Evolutionary conservation across 805 yeast species (phyloP), one percentile per base, ranked within the genome.

Genomic region (Metschnikowia kunwiensis): DNA sequence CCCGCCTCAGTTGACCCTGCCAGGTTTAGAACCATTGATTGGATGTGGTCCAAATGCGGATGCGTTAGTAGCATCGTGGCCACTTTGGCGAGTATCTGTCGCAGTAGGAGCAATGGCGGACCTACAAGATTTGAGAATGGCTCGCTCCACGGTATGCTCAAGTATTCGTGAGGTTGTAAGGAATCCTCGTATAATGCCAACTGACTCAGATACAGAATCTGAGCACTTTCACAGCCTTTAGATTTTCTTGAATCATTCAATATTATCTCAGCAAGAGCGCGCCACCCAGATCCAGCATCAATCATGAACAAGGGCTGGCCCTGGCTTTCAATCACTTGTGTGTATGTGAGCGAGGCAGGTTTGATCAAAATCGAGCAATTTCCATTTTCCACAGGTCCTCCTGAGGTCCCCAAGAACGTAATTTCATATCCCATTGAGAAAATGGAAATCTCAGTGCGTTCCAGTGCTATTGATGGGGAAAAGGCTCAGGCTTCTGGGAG

Each of bases 21-120:
- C 3, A 89, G 76, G 53, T 87, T 87, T 34, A 88, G 60, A 0
- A 81, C 76, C 31, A 88, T 53, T 0, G 82, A 85, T 7, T 74
- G 55, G 10, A 86, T 68, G 55, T 88, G 97, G 57, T 88, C 97
- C 34, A 88, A 54, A 58, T 88, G 97, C 0, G 91, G 77, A 58
- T 88, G 97, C 1, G 96, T 77, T 18, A 88, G 72, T 31, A 81
- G 62, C 25, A 20, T 44, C 33, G 30, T 49, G 47, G 4, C 74
- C 53, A 15, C 54, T 34, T 32, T 55, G 48, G 33, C 60, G 55
- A 7, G 71, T 54, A 19, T 62, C 46, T 17, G 29, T 22, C 4
- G 16, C 35, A 31, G 46, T 3, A 14, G 23, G 11, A 7, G 34
- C 21, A 22, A 52, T 9, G 39, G 42, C n/a, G 27, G 27, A 9